These are phyloP conservation scores for Chaetomium fimeti DNA, from an alignment of 495 filamentous ascomycete genomes.

Conservation along the genomic window DNA sequence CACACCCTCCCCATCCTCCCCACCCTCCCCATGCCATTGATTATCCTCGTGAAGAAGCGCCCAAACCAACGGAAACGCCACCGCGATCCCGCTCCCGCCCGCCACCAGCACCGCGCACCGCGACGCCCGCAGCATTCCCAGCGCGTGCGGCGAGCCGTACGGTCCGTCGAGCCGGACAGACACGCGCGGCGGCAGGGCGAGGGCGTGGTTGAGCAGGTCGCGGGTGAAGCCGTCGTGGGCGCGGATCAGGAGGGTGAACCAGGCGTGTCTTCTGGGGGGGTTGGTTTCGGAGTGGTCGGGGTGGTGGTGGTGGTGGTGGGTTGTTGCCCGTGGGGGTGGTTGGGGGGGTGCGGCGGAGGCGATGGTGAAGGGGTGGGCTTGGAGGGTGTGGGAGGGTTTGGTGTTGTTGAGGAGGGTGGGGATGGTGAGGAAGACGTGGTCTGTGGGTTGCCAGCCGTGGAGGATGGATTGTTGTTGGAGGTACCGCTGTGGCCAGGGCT, in stretches of 20 bases:
- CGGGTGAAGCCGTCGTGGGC: constrained; percentile 59
- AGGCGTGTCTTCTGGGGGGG: constrained; percentile 31
- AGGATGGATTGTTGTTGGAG: constrained; percentile 42
- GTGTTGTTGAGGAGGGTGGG: constrained; percentile 43
- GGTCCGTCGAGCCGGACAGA: constrained; percentile 55
- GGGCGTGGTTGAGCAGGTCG: constrained; percentile 52
- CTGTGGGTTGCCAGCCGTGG: constrained; percentile 55
- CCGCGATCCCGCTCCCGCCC: constrained; percentile 62
- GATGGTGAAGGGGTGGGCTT: constrained; percentile 63
- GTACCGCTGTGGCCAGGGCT: constrained; percentile 15
- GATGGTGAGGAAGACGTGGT: constrained; percentile 59
- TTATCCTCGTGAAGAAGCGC: constrained; percentile 30
- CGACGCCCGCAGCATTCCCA: constrained; percentile 39
- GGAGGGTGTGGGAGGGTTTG: constrained; percentile 40
- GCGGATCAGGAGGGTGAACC: constrained; percentile 54
- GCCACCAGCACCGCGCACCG: constrained; percentile 55
- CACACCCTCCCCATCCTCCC: neutral
- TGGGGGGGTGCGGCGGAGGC: constrained; percentile 45
- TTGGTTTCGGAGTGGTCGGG: neutral
- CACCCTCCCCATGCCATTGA: neutral
- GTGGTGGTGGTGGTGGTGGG: too few relatives aligned
- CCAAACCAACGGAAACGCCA: constrained; percentile 49
- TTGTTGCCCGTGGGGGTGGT: constrained; percentile 11
- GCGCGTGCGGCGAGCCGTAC: constrained; percentile 51
- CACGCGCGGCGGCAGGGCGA: constrained; percentile 32